These are phyloP conservation scores for Naganishia vishniacii DNA, from an alignment of 768 basidiomycete species.

Conservation along the genomic window DNA sequence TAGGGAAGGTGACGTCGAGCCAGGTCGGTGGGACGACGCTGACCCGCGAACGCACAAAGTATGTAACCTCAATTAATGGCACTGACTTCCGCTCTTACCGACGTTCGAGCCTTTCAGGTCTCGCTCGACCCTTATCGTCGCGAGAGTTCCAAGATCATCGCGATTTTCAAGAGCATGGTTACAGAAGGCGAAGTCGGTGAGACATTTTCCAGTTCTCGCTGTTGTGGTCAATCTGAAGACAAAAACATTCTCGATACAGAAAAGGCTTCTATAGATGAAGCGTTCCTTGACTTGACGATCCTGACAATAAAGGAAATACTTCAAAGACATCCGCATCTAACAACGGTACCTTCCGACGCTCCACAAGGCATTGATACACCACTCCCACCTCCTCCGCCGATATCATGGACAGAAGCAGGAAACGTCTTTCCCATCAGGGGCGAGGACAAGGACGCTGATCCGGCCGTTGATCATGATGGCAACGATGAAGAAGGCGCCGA, in stretches of 20 bases:
- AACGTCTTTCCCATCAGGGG: constrained; percentile 44
- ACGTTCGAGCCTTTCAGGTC: constrained; percentile 55
- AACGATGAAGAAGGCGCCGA: constrained; percentile 24
- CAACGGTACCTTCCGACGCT: constrained; percentile 62
- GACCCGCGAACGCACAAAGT: constrained; percentile 91
- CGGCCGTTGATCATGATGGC: constrained; percentile 15
- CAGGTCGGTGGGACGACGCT: constrained; percentile 85
- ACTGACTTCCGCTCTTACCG: no score
- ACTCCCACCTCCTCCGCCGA: constrained; percentile 43
- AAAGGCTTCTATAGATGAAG: constrained; percentile 96
- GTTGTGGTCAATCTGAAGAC: no score
- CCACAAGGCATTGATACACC: constrained; percentile 58
- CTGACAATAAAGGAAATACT: constrained; percentile 72
- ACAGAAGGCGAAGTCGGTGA: constrained; percentile 76
- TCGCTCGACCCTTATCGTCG: constrained; percentile 87
- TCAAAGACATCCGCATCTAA: constrained; percentile 69
- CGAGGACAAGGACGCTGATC: constrained; percentile 19
- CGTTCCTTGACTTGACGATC: constrained; percentile 83
- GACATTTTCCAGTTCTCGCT: no score
- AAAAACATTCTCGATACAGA: constrained; percentile 54
- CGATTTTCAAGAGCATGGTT: constrained; percentile 71
- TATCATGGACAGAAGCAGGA: constrained; percentile 45
- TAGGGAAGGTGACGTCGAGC: constrained; percentile 54
- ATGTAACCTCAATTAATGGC: not conserved
- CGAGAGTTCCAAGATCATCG: constrained; percentile 81